phyloP scores from a whole-genome alignment of 768 basidiomycete genomes.

The Serendipita indica region DNA sequence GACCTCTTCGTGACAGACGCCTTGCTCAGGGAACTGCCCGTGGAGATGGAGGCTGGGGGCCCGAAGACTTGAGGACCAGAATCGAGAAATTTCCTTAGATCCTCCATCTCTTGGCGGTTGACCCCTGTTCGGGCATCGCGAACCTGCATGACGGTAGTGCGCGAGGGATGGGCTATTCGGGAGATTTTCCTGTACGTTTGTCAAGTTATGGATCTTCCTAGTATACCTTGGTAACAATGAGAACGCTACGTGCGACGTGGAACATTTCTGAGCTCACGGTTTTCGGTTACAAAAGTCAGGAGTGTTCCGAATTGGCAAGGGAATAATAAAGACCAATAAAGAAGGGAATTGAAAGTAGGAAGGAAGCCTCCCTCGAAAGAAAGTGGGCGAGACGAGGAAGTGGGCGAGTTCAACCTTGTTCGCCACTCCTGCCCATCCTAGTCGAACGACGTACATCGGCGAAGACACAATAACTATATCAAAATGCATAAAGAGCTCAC shows the following conservation, averaged over 20 bases:
- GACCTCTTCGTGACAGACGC: too few species aligned
- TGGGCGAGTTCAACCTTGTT: not conserved
- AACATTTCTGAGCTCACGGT: not conserved
- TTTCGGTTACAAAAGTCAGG: not conserved
- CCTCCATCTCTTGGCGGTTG: not conserved
- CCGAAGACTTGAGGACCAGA: not conserved
- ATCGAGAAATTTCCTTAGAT: not conserved
- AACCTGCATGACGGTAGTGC: not conserved
- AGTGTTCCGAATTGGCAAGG: not conserved
- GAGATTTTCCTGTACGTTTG: not conserved
- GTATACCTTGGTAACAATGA: not conserved
- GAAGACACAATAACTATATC: too few species aligned
- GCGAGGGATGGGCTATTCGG: not conserved
- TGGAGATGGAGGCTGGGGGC: not conserved
- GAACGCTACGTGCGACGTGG: not conserved
- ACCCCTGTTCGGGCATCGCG: not conserved
- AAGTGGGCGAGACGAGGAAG: not conserved
- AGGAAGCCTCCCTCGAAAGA: not conserved
- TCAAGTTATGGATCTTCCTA: not conserved
- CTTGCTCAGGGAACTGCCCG: not conserved
- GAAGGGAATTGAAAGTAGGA: not conserved
- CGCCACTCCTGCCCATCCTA: too few species aligned
- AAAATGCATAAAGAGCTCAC: not conserved
- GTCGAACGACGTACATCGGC: too few species aligned
- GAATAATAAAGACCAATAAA: conserved; percentile 2